A percentile compares a stretch with the other conserved stretches of the same genome.
phyloP scores from a whole-genome alignment of 441 rosid species.

The Metrosideros polymorpha region DNA sequence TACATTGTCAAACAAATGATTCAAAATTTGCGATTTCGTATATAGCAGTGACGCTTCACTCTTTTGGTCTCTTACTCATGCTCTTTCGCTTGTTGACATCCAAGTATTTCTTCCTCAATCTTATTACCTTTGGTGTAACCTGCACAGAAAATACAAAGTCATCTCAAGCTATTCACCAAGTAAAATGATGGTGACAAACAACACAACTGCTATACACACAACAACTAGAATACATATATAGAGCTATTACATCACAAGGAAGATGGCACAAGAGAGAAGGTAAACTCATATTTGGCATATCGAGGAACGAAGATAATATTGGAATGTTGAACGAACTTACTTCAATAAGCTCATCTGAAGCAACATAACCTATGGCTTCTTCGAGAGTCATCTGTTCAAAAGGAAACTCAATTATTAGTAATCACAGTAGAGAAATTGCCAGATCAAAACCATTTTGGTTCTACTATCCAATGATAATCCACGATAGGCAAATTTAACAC shows the following conservation, averaged over 20 bases:
- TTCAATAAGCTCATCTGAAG: slow-evolving; percentile 93
- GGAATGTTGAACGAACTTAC: slow-evolving; percentile 17
- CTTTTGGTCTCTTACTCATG: slow-evolving; percentile 75
- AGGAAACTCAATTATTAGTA: neutral
- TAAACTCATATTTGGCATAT: neutral
- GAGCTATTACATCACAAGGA: neutral
- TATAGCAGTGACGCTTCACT: slow-evolving; percentile 13
- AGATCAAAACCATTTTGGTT: neutral
- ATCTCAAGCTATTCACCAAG: neutral
- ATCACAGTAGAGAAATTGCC: neutral
- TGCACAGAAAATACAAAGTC: slow-evolving; percentile 8
- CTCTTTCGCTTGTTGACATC: slow-evolving; percentile 89
- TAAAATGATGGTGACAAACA: neutral
- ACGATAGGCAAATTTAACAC: neutral
- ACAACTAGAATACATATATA: neutral
- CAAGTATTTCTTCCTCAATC: slow-evolving; percentile 74
- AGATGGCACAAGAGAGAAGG: neutral
- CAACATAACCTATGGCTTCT: slow-evolving; percentile 96
- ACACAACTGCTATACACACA: neutral
- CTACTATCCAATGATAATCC: neutral
- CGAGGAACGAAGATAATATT: neutral
- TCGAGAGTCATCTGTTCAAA: slow-evolving; percentile 81
- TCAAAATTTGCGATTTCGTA: slow-evolving; percentile 8
- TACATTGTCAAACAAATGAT: neutral
- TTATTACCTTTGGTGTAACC: slow-evolving; percentile 90